Percentiles rank a stretch among this genome's conserved stretches.
These are phyloP conservation scores for Chamaecrista fasciculata DNA, from an alignment of 306 rosid species.

Conservation along the genomic window DNA sequence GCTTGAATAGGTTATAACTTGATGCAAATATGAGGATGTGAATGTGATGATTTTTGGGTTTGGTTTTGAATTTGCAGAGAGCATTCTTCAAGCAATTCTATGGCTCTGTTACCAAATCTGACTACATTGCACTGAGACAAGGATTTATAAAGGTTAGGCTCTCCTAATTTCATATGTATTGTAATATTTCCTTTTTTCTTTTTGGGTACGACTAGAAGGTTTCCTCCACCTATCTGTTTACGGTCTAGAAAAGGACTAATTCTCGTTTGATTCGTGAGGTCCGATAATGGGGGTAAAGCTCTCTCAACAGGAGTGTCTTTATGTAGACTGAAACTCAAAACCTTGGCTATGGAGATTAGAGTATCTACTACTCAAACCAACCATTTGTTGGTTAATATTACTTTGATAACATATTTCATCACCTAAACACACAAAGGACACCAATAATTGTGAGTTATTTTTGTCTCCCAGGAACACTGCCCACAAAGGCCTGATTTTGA, in stretches of 20 bases:
- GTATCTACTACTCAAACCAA: too few relatives aligned
- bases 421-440: not conserved
- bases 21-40: not conserved
- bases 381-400: not conserved
- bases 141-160: slow-evolving; percentile 73
- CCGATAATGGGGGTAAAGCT: too few relatives aligned
- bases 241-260: too few relatives aligned
- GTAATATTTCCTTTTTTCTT: too few relatives aligned
- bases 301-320: too few relatives aligned
- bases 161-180: not conserved
- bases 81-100: slow-evolving; percentile 81
- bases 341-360: too few relatives aligned
- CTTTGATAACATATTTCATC: not conserved
- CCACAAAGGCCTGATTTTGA: slow-evolving; percentile 18
- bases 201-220: too few relatives aligned
- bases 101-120: slow-evolving; percentile 63
- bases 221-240: too few relatives aligned
- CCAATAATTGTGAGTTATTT: slow-evolving; percentile 16
- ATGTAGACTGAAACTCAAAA: too few relatives aligned
- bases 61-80: slow-evolving; percentile 43
- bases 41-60: slow-evolving; percentile 7
- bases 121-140: slow-evolving; percentile 70
- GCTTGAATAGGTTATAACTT: not conserved
- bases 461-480: slow-evolving; percentile 50
- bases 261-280: too few relatives aligned